Evolutionary conservation across 2,329 filamentous ascomycete genomes (phyloP).

Genomic region (Monosporascus sp.): DNA sequence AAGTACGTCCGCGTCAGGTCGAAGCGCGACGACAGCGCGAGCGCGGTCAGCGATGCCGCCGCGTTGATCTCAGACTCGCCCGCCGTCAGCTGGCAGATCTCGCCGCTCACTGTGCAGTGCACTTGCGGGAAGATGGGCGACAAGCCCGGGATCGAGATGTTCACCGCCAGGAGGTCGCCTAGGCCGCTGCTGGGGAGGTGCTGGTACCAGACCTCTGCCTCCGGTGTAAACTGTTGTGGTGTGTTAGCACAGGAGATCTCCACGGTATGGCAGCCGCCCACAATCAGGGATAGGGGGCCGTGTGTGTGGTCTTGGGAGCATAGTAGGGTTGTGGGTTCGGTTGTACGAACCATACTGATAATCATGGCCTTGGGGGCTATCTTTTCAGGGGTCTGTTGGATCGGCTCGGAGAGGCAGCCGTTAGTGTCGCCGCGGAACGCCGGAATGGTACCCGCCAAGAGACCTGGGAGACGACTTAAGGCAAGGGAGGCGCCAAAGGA

Average conservation of each 20-base stretch:
- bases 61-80: slow-evolving; percentile 73
- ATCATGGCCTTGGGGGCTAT: slow-evolving; percentile 57
- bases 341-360: slow-evolving; percentile 48
- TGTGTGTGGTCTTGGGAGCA: slow-evolving; percentile 4
- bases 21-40: slow-evolving; percentile 57
- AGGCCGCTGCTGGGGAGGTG: slow-evolving; percentile 39
- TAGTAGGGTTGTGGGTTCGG: neutral
- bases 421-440: neutral
- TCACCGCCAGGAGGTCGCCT: slow-evolving; percentile 50
- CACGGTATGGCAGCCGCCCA: too few species aligned
- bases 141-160: slow-evolving; percentile 55
- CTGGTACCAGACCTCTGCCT: slow-evolving; percentile 56
- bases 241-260: neutral
- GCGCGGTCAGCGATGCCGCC: slow-evolving; percentile 57
- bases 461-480: neutral
- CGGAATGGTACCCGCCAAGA: neutral
- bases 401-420: neutral
- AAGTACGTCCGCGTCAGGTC: slow-evolving; percentile 66
- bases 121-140: slow-evolving; percentile 60
- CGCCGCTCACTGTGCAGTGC: slow-evolving; percentile 55
- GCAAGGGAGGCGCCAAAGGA: neutral
- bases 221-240: slow-evolving; percentile 49
- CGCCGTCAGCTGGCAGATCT: slow-evolving; percentile 63
- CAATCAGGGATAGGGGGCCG: neutral
- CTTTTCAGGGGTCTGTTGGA: slow-evolving; percentile 6